Evolutionary conservation across 768 basidiomycete species (phyloP).

Genomic region (Mrakia blollopis): DNA sequence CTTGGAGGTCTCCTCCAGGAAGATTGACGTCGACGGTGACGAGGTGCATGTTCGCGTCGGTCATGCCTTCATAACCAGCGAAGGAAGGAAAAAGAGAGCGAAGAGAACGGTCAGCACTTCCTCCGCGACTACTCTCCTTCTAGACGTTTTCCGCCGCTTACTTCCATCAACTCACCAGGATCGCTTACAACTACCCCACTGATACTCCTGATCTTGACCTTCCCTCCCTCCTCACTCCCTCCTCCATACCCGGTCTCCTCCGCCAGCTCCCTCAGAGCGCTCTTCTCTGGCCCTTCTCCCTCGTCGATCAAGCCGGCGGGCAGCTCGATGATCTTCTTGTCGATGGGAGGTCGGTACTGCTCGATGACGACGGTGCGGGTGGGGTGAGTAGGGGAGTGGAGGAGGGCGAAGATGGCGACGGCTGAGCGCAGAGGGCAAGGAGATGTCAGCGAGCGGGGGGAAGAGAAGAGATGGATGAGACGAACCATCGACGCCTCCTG

Average conservation of each 20-base stretch:
- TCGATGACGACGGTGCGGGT: slow-evolving; percentile 27
- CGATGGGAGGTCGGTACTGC: slow-evolving; percentile 32
- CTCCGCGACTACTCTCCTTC: background rate
- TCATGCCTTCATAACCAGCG: slow-evolving; percentile 17
- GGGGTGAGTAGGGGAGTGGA: slow-evolving; percentile 6
- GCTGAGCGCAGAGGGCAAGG: background rate
- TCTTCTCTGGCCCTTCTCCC: slow-evolving; percentile 20
- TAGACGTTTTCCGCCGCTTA: too few relatives aligned
- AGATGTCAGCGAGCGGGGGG: too few relatives aligned
- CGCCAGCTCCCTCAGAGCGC: slow-evolving; percentile 15
- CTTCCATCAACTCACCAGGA: slow-evolving; percentile 26
- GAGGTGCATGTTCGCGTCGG: slow-evolving; percentile 31
- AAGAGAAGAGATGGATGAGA: background rate
- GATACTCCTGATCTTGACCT: background rate
- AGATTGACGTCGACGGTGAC: slow-evolving; percentile 28
- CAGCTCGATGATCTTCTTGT: slow-evolving; percentile 19
- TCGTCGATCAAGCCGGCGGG: slow-evolving; percentile 26
- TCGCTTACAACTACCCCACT: slow-evolving; percentile 13
- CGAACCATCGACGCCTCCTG: slow-evolving; percentile 22
- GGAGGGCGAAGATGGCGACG: slow-evolving; percentile 30
- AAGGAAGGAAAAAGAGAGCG: background rate
- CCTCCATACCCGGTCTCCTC: slow-evolving; percentile 28
- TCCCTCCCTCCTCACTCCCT: background rate
- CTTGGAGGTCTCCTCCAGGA: background rate
- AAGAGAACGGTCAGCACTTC: background rate